Percentiles rank a stretch among this genome's conserved stretches.
phyloP scores from a whole-genome alignment of 164 flowering plant genomes.

The Houttuynia cordata region DNA sequence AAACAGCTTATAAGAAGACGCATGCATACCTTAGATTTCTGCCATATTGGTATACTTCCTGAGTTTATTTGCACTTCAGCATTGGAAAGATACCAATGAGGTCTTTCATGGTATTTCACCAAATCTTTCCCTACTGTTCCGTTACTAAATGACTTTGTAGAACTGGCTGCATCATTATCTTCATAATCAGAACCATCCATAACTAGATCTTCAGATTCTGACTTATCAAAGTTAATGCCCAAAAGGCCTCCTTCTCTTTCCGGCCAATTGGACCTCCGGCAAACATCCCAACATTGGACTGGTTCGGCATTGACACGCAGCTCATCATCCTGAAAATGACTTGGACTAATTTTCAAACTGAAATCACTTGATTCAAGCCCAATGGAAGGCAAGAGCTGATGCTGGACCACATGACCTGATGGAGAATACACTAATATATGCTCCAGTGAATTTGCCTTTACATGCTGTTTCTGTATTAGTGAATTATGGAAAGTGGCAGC shows the following conservation, averaged over 20 bases:
- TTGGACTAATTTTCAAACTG: conserved; percentile 27
- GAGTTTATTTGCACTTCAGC: conserved; percentile 83
- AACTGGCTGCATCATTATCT: conserved; percentile 20
- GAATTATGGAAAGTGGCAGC: conserved; percentile 72
- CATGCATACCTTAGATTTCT: conserved; percentile 76
- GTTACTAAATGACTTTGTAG: conserved; percentile 4
- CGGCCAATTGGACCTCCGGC: conserved; percentile 78
- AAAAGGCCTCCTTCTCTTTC: conserved; percentile 67
- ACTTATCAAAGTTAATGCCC: conserved; percentile 22
- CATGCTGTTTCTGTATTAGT: too few species aligned
- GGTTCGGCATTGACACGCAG: conserved; percentile 64
- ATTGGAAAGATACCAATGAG: conserved; percentile 63
- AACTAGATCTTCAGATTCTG: conserved; percentile 19
- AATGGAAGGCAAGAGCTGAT: conserved; percentile 49
- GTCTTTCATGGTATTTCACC: conserved; percentile 33
- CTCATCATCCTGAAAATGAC: conserved; percentile 59
- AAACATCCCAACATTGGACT: conserved; percentile 92
- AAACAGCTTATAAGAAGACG: not conserved
- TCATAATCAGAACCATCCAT: conserved; percentile 34
- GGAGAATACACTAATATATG: conserved; percentile 78
- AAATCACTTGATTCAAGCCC: conserved; percentile 46
- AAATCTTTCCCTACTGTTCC: conserved; percentile 17
- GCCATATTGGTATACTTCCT: conserved; percentile 67
- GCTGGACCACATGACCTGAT: conserved; percentile 67
- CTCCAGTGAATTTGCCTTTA: conserved; percentile 42